Base-by-base conservation (phyloP, 805 yeast species). In the Maudiozyma turicensis region DNA sequence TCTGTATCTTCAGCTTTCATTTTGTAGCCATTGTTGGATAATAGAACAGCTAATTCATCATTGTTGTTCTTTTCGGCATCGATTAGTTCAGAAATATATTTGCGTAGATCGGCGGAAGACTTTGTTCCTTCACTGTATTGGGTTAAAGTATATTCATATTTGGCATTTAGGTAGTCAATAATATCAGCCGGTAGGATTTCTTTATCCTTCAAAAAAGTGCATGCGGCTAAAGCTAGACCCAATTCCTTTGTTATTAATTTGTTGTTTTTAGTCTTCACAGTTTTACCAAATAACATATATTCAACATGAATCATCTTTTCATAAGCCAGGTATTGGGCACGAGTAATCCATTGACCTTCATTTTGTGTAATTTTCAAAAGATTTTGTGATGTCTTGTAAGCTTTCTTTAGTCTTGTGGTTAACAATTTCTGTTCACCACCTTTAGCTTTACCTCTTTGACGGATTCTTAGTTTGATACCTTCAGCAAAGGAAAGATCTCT, bases 341-440 rank as follows among this genome's bases (percentile, higher is more conserved):
- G 63, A 14, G 63, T 62, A 10, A 53, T 44, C 45, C 65, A 54
- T 47, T 74, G 67, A 3, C 56, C 14, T 53, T 78, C 83, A 43
- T 68, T 63, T 1, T 55, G 53, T 5, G 72, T 66, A 8, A 79
- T 57, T 0, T 60, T 61, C 30, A 76, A 59, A 33, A 86, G 64
- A 32, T 71, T 70, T 40, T 68, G 62, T 20, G 75, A 65, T 46
- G 71, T 71, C 44, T 66, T 64, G 31, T 74, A 64, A 1, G 91
- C 80, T 64, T 77, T 82, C 60, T 82, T 86, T 52, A 84, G 75
- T 64, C 86, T 85, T 30, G 89, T 76, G 9, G 73, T 60, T 56
- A 84, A 67, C 51, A 82, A 76, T 48, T 75, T 75, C 53, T 64
- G 62, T 61, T 65, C 68, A 45, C 57, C 53, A 8, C 51, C 56